Evolutionary conservation across 1,284 basidiomycete genomes (phyloP).

Genomic region (Ceratobasidium sp.): DNA sequence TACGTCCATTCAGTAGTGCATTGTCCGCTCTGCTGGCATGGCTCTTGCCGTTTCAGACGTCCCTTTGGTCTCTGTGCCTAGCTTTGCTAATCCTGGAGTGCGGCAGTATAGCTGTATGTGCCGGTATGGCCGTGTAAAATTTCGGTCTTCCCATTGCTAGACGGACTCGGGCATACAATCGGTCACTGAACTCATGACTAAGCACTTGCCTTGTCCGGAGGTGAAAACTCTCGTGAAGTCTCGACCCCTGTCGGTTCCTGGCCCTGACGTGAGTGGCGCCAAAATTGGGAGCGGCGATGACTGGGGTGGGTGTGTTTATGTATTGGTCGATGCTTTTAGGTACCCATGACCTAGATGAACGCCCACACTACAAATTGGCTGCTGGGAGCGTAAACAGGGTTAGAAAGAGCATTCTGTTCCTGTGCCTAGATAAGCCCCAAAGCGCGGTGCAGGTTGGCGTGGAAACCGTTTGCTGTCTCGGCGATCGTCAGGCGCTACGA

Average conservation of each 20-base stretch:
- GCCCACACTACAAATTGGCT: neutral
- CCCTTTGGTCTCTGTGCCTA: neutral
- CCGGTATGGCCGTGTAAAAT: constrained; percentile 7
- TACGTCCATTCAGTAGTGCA: neutral
- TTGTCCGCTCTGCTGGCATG: neutral
- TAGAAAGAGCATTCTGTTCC: neutral
- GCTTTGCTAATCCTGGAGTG: neutral
- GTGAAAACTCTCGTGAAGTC: constrained; percentile 14
- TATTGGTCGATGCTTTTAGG: neutral
- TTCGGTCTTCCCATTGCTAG: constrained; percentile 3
- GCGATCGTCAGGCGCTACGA: neutral
- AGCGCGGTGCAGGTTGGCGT: neutral
- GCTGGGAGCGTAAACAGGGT: neutral
- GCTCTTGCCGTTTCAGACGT: neutral
- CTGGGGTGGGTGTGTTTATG: too few relatives aligned
- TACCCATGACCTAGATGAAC: constrained; percentile 6
- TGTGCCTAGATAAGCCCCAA: neutral
- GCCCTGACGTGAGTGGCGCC: constrained; percentile 16
- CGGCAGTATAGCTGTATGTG: neutral
- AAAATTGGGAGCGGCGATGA: constrained; percentile 2
- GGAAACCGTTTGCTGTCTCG: neutral
- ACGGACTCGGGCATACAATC: neutral
- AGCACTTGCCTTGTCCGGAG: constrained; percentile 21
- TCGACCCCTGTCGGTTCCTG: constrained; percentile 8
- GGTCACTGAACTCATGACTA: neutral